Evolutionary conservation across 495 filamentous ascomycete genomes (phyloP), one percentile per base, ranked within the genome.

Genomic region (Penicillium roqueforti): DNA sequence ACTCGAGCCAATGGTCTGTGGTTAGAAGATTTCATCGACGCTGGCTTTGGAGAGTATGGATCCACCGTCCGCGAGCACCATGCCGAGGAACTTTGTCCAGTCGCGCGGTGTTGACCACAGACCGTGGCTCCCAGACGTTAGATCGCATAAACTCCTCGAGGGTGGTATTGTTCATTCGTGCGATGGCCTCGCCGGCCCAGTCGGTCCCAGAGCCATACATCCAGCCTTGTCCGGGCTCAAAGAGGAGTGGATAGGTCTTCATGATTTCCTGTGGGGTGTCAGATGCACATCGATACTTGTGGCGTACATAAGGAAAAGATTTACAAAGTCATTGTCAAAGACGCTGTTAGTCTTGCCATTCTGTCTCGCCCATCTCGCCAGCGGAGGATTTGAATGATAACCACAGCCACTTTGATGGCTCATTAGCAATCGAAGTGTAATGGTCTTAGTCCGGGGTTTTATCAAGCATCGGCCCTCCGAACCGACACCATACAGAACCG

Each of bases 221-320:
- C 75, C 65, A 81, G 23, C 56, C 58, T 18, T 65, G 65, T 3
- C 76, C 77, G 3, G 76, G 76, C 37, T 76, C 69, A 53, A 69
- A 75, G 13, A 68, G 14, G 10, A 79, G 66, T 4, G 76, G 74
- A 16, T 38, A 56, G 13, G 43, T 46, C 9, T 29, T 46, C 43
- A 43, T 43, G 22, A 28, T 23, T 43, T 43, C 41, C 41, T 43
- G 41, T 26, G 20, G 11, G 41, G 28, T 16, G 22, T 43, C 28
- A 43, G 14, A 25, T 43, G 20, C 23, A 26, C 13, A 18, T 26
- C 41, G 34, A 37, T 16, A 16, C 1, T 22, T 41, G 11, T 14
- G 23, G 13, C n/a, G 2, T 22, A 25, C 28, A 11, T 29, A 0
- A 29, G 28, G 4, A 11, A 23, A 23, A 26, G 13, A 16, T 23